Evolutionary conservation across 352 stramenopile genomes (phyloP).

Genomic region (Globisporangium orthogonon): DNA sequence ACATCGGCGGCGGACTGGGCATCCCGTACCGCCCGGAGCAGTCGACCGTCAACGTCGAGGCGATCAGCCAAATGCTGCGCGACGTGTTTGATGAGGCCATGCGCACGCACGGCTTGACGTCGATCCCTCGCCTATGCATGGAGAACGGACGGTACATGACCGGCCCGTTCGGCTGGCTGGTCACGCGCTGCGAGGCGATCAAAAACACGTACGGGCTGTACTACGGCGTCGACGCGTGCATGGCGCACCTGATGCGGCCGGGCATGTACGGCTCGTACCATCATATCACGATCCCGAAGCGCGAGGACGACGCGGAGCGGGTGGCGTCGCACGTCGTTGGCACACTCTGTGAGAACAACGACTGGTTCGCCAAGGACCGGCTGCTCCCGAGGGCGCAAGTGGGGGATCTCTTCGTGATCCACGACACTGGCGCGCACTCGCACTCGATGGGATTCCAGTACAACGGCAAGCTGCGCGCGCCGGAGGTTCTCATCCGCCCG

Average conservation of each 20-base stretch:
- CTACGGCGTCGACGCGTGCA: constrained; percentile 86
- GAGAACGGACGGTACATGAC: constrained; percentile 90
- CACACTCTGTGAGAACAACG: constrained; percentile 89
- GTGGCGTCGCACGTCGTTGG: constrained; percentile 69
- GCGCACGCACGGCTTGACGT: constrained; percentile 49
- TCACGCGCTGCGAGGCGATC: constrained; percentile 81
- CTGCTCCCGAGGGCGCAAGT: constrained; percentile 59
- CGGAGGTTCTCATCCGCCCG: constrained; percentile 73
- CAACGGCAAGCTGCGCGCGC: constrained; percentile 87
- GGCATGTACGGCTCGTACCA: constrained; percentile 90
- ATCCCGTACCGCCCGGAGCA: constrained; percentile 85
- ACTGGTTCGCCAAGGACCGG: constrained; percentile 89
- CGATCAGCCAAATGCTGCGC: constrained; percentile 71
- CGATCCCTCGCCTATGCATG: constrained; percentile 75
- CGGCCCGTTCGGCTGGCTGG: constrained; percentile 80
- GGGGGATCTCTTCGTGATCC: constrained; percentile 87
- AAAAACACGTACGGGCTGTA: constrained; percentile 84
- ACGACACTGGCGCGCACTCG: constrained; percentile 87
- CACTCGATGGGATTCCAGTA: constrained; percentile 93
- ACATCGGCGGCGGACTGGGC: constrained; percentile 85
- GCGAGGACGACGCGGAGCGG: constrained; percentile 28
- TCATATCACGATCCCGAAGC: constrained; percentile 75
- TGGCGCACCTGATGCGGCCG: constrained; percentile 88
- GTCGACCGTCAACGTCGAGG: constrained; percentile 51
- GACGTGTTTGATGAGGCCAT: constrained; percentile 74